Evolutionary conservation across 352 stramenopile species (phyloP), one percentile per base, ranked within the genome.

Genomic region (Aphanomyces cochlioides): DNA sequence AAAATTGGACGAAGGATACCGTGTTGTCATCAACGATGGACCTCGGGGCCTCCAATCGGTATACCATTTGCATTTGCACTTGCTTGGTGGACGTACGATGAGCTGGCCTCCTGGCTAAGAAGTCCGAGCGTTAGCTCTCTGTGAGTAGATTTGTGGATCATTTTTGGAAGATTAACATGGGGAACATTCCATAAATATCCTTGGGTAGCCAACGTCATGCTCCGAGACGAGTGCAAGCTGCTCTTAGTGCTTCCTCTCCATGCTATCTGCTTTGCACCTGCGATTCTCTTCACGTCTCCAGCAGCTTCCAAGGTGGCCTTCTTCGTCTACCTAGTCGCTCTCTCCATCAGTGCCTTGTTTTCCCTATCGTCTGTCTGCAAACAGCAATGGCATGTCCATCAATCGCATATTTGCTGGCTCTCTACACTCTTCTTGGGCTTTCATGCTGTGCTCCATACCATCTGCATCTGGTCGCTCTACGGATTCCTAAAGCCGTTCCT

Each of bases 11-110:
- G 93, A 89, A 43, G 90, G 93, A 40, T 98, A 97, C 70, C 87
- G 97, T 50, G 91, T 99, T 66, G 97, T 99, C 21, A 92, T 99
- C 57, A 99, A 99, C 74, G 96, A 99, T 75, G 97, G 97, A 12
- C 70, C 79, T 37, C 87, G 98, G 66, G 97, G 95, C n/a, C 96
- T 88, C 58, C 84, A 95, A 73, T 93, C 84, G 5, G 82, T 93
- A 7, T 92, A 90, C 72, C 94, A 98, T 66, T 72, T 98, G 37
- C 94, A 98, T 67, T 54, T 98, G 59, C 97, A 99, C 80, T 77
- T 99, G 64, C 84, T 99, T 3, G 96, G 96, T 41, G 96, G 96
- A 17, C 89, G 91, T 45, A 92, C 92, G 69, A 82, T 99, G 41
- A 88, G 84, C 19, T 98, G 95, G 96, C 95, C 95, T 38, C 95